A percentile compares a stretch with the other conserved stretches of the same genome.
These are phyloP conservation scores for Fraxinus nigra DNA, from an alignment of 305 asterid species.

Conservation along the genomic window DNA sequence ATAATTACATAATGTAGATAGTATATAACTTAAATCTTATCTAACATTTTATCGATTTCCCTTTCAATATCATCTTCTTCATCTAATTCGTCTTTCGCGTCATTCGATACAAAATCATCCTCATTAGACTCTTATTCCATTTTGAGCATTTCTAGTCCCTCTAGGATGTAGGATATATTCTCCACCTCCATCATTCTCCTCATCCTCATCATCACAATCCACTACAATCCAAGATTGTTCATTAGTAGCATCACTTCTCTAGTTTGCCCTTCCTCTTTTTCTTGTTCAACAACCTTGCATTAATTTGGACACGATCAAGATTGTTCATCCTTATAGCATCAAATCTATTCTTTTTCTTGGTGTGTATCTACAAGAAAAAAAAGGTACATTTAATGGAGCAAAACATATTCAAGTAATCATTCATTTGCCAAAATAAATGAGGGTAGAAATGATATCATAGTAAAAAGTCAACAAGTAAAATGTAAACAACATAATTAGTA, in stretches of 20 bases:
- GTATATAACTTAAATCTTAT: too few species aligned
- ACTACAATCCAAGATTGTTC: too few species aligned
- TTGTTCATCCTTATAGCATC: background rate
- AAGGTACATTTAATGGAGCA: too few species aligned
- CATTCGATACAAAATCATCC: too few species aligned
- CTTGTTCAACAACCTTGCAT: background rate
- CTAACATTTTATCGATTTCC: background rate
- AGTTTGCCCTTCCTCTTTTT: background rate
- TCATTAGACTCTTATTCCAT: background rate
- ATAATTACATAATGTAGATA: too few species aligned
- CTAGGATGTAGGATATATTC: background rate
- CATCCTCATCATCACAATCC: background rate
- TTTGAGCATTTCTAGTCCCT: too few species aligned
- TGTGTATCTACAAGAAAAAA: background rate
- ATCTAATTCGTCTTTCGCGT: background rate
- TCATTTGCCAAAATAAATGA: too few species aligned
- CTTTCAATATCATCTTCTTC: background rate
- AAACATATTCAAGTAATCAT: background rate
- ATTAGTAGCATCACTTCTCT: background rate
- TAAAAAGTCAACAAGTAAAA: too few species aligned
- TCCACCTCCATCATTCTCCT: background rate
- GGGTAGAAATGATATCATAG: background rate
- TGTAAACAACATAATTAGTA: background rate
- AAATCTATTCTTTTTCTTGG: background rate
- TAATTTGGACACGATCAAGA: too few species aligned